Conservation (phyloP, 768 basidiomycete genomes). For the Lentinula boryana region DNA sequence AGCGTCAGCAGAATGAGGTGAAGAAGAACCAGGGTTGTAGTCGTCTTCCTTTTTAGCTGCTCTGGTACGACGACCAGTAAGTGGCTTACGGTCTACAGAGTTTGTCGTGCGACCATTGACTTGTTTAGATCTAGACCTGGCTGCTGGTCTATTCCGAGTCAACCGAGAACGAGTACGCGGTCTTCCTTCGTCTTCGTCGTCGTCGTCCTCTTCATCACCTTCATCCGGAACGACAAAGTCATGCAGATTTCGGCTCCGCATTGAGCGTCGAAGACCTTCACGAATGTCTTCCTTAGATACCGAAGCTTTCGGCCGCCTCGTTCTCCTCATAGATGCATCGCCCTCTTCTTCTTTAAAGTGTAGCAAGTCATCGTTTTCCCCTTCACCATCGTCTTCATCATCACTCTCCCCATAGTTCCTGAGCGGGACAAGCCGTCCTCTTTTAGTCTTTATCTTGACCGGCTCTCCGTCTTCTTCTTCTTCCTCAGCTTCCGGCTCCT, state of each 20-base stretch:
- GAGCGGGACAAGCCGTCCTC: constrained; percentile 36
- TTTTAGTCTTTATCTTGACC: constrained; percentile 20
- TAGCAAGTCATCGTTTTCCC: constrained; percentile 12
- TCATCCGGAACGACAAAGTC: constrained; percentile 6
- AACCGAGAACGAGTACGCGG: neutral
- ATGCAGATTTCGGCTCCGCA: constrained; percentile 32
- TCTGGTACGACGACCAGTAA: neutral
- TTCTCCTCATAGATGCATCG: neutral
- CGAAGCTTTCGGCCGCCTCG: constrained; percentile 3
- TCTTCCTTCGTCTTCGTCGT: neutral
- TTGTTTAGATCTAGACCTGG: neutral
- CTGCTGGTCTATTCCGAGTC: neutral
- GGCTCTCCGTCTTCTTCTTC: constrained; percentile 20
- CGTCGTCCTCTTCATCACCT: neutral
- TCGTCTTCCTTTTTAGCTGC: neutral
- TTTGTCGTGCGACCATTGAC: neutral
- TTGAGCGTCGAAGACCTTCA: constrained; percentile 28
- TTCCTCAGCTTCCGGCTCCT: constrained; percentile 23
- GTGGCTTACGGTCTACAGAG: neutral
- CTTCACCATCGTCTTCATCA: constrained; percentile 16
- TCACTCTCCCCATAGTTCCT: constrained; percentile 36
- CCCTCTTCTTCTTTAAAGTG: constrained; percentile 3
- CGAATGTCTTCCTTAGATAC: constrained; percentile 36
- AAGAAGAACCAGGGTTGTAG: constrained; percentile 39
- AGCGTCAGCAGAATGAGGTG: constrained; percentile 44